Evolutionary conservation across 805 yeast genomes (phyloP), one percentile per base, ranked within the genome.

Genomic region (Debaryomyces hansenii): DNA sequence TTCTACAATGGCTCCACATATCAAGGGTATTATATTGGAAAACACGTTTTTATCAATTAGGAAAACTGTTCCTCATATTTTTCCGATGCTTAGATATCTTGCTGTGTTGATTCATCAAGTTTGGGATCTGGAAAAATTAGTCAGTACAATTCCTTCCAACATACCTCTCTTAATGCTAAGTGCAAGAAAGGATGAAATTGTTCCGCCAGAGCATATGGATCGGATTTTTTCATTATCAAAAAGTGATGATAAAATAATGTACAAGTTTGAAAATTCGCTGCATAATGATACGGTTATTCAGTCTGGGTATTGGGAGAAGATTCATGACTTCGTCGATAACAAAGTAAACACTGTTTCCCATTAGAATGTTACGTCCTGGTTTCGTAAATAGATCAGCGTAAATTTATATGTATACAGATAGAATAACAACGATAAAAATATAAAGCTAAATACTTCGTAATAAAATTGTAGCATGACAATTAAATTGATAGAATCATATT

Each of bases 261-360:
- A 77, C 44, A 75, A 67, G 45, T 89, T 79, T 52, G 78, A 77
- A 20, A 71, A 77, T 34, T 84, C 90, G 1, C 75, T 73, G 45
- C 99, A 92, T 64, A 92, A 92, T 59, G 96, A 90, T 59, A 90
- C 97, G 0, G 81, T 87, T 32, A 57, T 79, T 4, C 89, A 84
- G 58, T 82, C 81, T 1, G 82, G 80, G 10, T 92, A 92, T 64
- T 94, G 97, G 96, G 80, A 78, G 6, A 73, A 70, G 24, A 69
- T 90, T 41, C 74, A 74, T 37, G 75, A 76, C 18, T 89, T 88
- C 57, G 67, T 83, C 31, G 62, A 65, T 45, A 55, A 66, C 6
- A 66, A 74, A 49, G 73, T 70, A 5, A 70, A 66, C 42, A 80
- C 82, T 4, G 10, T 24, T 9, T 6, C 10, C 4, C 27, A 24